Evolutionary conservation across 306 rosid genomes (phyloP), one percentile per base, ranked within the genome.

Genomic region (Heteromeles arbutifolia): DNA sequence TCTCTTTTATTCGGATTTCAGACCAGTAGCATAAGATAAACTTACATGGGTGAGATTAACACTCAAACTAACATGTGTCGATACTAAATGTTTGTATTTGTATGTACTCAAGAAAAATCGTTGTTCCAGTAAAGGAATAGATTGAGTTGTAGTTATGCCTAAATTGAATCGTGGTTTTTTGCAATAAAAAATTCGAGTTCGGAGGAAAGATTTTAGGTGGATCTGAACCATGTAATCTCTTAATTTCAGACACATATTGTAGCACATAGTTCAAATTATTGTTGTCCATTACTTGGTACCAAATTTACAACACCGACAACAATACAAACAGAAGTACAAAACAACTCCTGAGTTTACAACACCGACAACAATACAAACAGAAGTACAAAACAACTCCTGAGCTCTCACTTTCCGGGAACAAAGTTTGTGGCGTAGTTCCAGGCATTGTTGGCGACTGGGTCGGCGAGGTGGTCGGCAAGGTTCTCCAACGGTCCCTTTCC

Each of bases 401-500:
- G 10, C 22, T 21, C 77, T 78, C 82, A 89, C 85, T 89, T 95
- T 81, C 97, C 98, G 17, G 98, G 97, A 39, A 85, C 97, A 67
- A 95, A 92, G 90, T 95, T 95, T 45, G 97, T 89, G 81, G 98
- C 97, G 8, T 73, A 92, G 9, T 96, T 84, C 97, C 97, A 95
- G 0, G 97, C 98, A 10, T 92, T 92, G 97, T 95, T 92, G 96
- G 88, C 90, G 10, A 95, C 97, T 18, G 98, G 98, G 83, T 92
- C 98, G 0, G 96, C 86, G 65, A 92, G 90, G 80, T 95, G 98
- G 78, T 95, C 98, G 0, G 98, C 96, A 21, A 95, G 87, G 87
- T 95, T 95, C 82, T 95, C 97, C 74, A 90, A 19, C 0, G 98
- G 98, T 0, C 97, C 97, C 80, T 95, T 89, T 65, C 97, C 97